Conservation (phyloP, 1,139 yeast species). For the Starmera stellimalicola region DNA sequence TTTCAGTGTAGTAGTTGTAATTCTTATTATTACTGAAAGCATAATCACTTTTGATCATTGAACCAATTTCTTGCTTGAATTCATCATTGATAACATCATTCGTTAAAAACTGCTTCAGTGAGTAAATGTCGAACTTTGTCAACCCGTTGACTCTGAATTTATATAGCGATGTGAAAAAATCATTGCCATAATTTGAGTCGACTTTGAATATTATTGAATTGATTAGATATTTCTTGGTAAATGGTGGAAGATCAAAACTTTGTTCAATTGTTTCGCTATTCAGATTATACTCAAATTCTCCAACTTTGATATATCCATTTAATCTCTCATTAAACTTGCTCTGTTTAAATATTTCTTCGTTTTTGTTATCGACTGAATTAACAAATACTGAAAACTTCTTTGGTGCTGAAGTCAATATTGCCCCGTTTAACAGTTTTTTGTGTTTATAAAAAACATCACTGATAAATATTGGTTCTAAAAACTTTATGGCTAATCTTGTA, state of each 20-base stretch:
- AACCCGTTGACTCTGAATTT: slow-evolving; percentile 26
- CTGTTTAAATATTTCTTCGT: slow-evolving; percentile 2
- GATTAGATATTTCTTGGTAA: slow-evolving; percentile 22
- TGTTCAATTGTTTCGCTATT: slow-evolving; percentile 19
- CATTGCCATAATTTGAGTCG: slow-evolving; percentile 25
- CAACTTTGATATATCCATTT: slow-evolving; percentile 16
- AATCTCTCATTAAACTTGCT: slow-evolving; percentile 10
- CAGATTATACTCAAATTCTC: slow-evolving; percentile 20
- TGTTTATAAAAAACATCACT: slow-evolving; percentile 25
- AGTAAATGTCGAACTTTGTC: slow-evolving; percentile 24
- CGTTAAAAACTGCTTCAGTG: slow-evolving; percentile 16
- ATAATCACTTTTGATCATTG: not conserved
- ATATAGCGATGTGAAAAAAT: slow-evolving; percentile 22
- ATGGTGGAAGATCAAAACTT: slow-evolving; percentile 20
- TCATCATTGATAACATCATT: slow-evolving; percentile 11
- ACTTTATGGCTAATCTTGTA: slow-evolving; percentile 25
- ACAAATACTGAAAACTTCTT: slow-evolving; percentile 22
- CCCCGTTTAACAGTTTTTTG: slow-evolving; percentile 22
- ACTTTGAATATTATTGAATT: slow-evolving; percentile 22
- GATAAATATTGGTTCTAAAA: slow-evolving; percentile 25
- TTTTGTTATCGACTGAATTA: slow-evolving; percentile 5
- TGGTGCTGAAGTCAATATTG: slow-evolving; percentile 28
- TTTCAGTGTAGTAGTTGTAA: no score
- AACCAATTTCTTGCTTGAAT: slow-evolving; percentile 4
- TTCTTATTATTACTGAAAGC: no score